Evolutionary conservation across 768 basidiomycete species (phyloP).

Genomic region (Hemileccinum rubropunctum): DNA sequence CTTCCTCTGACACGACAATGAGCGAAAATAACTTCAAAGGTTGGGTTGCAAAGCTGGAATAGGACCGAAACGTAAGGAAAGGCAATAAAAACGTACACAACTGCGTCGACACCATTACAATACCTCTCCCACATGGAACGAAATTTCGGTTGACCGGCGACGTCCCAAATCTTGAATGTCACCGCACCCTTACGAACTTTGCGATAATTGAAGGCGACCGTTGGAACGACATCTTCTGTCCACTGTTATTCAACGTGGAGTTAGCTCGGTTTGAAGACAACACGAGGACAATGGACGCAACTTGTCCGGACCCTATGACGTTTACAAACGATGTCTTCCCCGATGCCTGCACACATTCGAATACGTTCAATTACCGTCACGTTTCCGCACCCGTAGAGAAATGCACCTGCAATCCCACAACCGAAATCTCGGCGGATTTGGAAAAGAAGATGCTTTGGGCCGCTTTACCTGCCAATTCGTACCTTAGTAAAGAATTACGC

Average conservation of each 20-base stretch:
- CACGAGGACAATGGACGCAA: slow-evolving; percentile 3
- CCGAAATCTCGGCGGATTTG: slow-evolving; percentile 82
- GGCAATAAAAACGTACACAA: slow-evolving; percentile 57
- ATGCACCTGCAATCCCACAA: slow-evolving; percentile 84
- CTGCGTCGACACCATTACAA: slow-evolving; percentile 88
- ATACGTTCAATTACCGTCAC: not conserved
- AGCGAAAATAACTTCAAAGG: not conserved
- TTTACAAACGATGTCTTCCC: slow-evolving; percentile 96
- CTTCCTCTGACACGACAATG: slow-evolving; percentile 1
- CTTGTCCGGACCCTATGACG: slow-evolving; percentile 84
- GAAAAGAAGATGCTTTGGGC: slow-evolving; percentile 73
- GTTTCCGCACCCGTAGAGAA: not conserved
- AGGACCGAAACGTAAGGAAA: not conserved
- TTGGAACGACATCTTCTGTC: slow-evolving; percentile 96
- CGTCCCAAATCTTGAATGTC: slow-evolving; percentile 93
- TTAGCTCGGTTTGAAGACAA: not conserved
- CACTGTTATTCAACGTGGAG: slow-evolving; percentile 48
- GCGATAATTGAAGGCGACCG: slow-evolving; percentile 89
- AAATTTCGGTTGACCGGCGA: slow-evolving; percentile 92
- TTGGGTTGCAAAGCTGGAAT: not conserved
- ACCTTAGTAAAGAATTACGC: slow-evolving; percentile 1
- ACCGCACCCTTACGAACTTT: slow-evolving; percentile 89
- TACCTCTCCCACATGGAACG: slow-evolving; percentile 96
- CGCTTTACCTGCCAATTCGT: not conserved
- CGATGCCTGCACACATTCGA: slow-evolving; percentile 57